Percentiles rank a stretch among this genome's conserved stretches.
Conservation (phyloP, 2,329 filamentous ascomycete genomes). For the Paracoccidioides brasiliensis region DNA sequence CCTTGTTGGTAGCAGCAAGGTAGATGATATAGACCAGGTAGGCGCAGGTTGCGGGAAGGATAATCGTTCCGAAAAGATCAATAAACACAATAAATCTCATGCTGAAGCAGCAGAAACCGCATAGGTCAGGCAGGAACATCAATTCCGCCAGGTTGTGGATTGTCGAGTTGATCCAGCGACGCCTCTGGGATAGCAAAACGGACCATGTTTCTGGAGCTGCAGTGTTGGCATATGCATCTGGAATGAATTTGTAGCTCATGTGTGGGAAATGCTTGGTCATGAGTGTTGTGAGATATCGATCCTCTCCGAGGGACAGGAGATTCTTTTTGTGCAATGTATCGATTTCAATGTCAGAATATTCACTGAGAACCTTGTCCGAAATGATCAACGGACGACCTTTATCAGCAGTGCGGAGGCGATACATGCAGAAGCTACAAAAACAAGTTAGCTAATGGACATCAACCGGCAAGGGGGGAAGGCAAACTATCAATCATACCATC, state of each 20-base stretch:
- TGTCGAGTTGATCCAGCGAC: slow-evolving; percentile 98
- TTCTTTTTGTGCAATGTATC: slow-evolving; percentile 96
- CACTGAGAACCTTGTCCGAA: slow-evolving; percentile 70
- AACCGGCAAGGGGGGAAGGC: not conserved
- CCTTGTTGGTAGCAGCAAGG: slow-evolving; percentile 51
- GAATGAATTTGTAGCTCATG: slow-evolving; percentile 93
- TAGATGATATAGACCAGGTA: slow-evolving; percentile 88
- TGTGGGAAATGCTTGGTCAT: slow-evolving; percentile 96
- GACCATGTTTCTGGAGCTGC: slow-evolving; percentile 90
- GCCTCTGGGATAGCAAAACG: slow-evolving; percentile 89
- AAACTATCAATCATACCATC: slow-evolving; percentile 58
- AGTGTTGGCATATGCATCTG: slow-evolving; percentile 84
- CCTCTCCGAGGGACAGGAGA: slow-evolving; percentile 80
- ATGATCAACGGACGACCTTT: slow-evolving; percentile 92
- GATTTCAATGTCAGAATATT: slow-evolving; percentile 78
- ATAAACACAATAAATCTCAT: slow-evolving; percentile 96
- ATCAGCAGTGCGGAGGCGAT: slow-evolving; percentile 84
- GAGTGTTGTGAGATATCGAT: slow-evolving; percentile 90
- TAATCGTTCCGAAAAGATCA: slow-evolving; percentile 83
- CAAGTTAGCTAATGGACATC: slow-evolving; percentile 25
- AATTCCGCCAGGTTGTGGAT: slow-evolving; percentile 92
- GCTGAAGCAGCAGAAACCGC: slow-evolving; percentile 96
- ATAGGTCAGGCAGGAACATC: slow-evolving; percentile 81
- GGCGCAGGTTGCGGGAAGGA: slow-evolving; percentile 74
- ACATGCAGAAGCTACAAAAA: slow-evolving; percentile 81